phyloP scores from a whole-genome alignment of 1,139 yeast species.

The Debaryomycetaceae sp. region DNA sequence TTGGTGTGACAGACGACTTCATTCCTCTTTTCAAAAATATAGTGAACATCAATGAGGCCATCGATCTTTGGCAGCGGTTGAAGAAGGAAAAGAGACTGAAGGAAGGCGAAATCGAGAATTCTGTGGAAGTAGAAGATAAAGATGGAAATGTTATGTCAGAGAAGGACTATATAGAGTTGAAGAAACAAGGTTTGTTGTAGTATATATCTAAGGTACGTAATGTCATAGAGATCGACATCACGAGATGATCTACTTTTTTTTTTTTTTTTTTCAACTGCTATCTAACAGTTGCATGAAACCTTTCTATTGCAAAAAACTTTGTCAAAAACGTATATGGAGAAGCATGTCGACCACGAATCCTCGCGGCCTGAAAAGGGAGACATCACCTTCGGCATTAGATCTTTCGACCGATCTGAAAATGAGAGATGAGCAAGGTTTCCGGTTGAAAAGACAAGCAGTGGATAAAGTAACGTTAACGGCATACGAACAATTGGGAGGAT shows the following conservation, averaged over 20 bases:
- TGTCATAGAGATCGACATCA: too few relatives aligned
- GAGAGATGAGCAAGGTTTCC: conserved; percentile 49
- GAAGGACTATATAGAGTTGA: conserved; percentile 76
- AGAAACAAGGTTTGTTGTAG: conserved; percentile 70
- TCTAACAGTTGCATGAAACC: not conserved
- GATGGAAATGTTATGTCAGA: conserved; percentile 92
- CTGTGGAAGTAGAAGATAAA: conserved; percentile 82
- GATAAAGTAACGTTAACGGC: conserved; percentile 43
- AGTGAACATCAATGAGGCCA: conserved; percentile 65
- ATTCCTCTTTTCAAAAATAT: conserved; percentile 59
- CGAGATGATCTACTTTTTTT: too few relatives aligned
- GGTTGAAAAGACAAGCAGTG: conserved; percentile 42
- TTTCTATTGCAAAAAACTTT: not conserved
- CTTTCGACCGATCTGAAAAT: conserved; percentile 14
- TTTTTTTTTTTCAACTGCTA: not conserved
- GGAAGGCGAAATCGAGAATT: conserved; percentile 49
- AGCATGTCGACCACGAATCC: conserved; percentile 5
- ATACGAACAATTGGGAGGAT: conserved; percentile 39
- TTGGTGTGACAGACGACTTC: conserved; percentile 58
- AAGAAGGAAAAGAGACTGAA: conserved; percentile 34
- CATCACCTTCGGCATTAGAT: conserved; percentile 14
- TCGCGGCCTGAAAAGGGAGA: conserved; percentile 21
- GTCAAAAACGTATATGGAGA: not conserved
- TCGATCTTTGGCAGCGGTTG: conserved; percentile 50
- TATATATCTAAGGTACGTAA: not conserved